A percentile compares a stretch with the other conserved stretches of the same genome.
phyloP scores from a whole-genome alignment of 345 rosid species.

The Syzygium aromaticum region DNA sequence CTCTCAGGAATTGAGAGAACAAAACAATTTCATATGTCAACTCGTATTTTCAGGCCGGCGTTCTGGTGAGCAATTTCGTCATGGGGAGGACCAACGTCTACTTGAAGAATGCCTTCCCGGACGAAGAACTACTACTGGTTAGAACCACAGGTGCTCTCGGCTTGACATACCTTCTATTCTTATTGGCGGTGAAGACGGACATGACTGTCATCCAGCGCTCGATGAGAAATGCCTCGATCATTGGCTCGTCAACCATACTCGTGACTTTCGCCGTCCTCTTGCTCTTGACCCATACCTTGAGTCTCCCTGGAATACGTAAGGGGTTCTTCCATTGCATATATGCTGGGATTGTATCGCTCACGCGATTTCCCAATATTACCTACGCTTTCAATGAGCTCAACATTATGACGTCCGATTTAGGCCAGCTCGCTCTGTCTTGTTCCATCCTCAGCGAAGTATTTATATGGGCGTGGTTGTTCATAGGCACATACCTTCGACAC shows the following conservation, averaged over 20 bases:
- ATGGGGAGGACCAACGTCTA: neutral
- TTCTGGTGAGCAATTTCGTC: neutral
- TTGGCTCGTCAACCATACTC: neutral
- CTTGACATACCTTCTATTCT: neutral
- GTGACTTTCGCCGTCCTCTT: neutral
- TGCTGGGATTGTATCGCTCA: neutral
- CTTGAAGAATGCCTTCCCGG: neutral
- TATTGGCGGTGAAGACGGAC: slow-evolving; percentile 4
- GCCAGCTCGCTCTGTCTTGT: slow-evolving; percentile 6
- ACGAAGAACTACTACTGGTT: neutral
- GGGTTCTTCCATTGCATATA: neutral
- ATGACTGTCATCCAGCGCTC: neutral
- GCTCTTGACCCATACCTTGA: neutral
- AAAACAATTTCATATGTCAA: neutral
- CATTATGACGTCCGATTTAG: slow-evolving; percentile 7
- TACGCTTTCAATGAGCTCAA: slow-evolving; percentile 9
- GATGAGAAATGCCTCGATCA: neutral
- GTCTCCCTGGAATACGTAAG: neutral
- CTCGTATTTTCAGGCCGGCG: slow-evolving; percentile 4
- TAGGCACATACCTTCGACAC: neutral
- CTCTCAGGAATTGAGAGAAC: neutral
- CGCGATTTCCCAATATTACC: slow-evolving; percentile 4
- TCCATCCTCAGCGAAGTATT: neutral
- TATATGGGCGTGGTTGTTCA: neutral
- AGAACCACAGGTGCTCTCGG: neutral